Evolutionary conservation across 1,284 basidiomycete genomes (phyloP), one percentile per base, ranked within the genome.

Genomic region (Stygiomarasmius scandens): DNA sequence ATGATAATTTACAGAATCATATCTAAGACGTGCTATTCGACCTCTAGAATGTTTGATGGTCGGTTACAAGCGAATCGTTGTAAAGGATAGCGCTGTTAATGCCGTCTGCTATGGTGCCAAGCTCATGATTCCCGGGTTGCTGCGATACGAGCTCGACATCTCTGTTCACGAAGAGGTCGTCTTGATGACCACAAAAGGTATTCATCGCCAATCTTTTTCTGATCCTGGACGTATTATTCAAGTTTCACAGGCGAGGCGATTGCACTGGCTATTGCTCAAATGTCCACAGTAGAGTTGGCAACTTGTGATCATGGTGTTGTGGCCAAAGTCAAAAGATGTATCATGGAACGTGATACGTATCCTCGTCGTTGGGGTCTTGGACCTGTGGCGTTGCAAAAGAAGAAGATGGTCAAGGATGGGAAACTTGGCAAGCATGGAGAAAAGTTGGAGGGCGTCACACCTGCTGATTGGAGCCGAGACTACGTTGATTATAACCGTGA

Each of bases 101-200:
- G 97, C 97, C 59, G 94, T 99, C 59, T 99, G 97, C 80, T 99
- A 99, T 77, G 97, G 97, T 66, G 97, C 97, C 61, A 98, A 99
- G 75, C 89, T 99, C 69, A 99, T 99, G 97, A 96, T 99, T 67
- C 97, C 97, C 61, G 97, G 97, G 76, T 83, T 99, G 48, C 82
- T 99, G 55, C 93, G 97, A 64, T 99, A 98, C 74, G 96, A 99
- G 76, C 87, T 90, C 47, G 96, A 96, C 71, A 99, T 99, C 64
- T 89, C 95, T 67, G 77, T 98, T 52, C 86, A 96, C 72, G 97
- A 99, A 75, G 97, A 99, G 75, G 92, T 99, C 49, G 96, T 99
- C 48, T 80, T 99, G 63, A 99, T 99, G 96, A 99, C 97, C 55
- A 99, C 97, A 49, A 99, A 99, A 82, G 97, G 88, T 86, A 65